Conservation (phyloP, 2,329 filamentous ascomycete species). For the Colletotrichum coccodes region DNA sequence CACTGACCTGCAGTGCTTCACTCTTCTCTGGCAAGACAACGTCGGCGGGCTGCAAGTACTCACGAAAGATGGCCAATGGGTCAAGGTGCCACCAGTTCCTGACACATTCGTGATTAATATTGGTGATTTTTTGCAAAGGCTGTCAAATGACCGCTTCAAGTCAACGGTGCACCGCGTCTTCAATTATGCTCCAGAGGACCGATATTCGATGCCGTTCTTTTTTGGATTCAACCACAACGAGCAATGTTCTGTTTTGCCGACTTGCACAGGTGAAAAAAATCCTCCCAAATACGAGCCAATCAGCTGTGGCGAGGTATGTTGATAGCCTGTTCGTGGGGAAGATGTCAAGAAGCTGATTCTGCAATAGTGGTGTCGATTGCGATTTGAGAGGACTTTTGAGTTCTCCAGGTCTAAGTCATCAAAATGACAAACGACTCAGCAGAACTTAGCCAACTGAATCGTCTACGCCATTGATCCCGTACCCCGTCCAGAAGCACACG, state of each 20-base stretch:
- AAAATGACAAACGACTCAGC: not conserved
- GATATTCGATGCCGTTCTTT: slow-evolving; percentile 67
- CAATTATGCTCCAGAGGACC: slow-evolving; percentile 50
- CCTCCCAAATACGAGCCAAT: slow-evolving; percentile 62
- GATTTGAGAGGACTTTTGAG: slow-evolving; percentile 26
- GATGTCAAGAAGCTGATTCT: not conserved
- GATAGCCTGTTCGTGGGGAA: not conserved
- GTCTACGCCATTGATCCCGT: no score
- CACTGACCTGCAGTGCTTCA: slow-evolving; percentile 58
- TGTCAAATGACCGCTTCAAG: slow-evolving; percentile 38
- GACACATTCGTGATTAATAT: slow-evolving; percentile 41
- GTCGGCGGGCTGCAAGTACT: slow-evolving; percentile 54
- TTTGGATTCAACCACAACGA: slow-evolving; percentile 65
- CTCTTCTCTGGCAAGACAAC: slow-evolving; percentile 58
- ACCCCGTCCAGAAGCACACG: no score
- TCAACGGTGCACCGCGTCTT: slow-evolving; percentile 61
- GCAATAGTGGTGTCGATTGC: slow-evolving; percentile 17
- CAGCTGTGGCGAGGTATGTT: slow-evolving; percentile 54
- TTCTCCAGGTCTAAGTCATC: not conserved
- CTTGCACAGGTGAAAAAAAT: slow-evolving; percentile 55
- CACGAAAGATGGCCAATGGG: slow-evolving; percentile 51
- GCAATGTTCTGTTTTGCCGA: slow-evolving; percentile 57
- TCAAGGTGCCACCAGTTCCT: slow-evolving; percentile 37
- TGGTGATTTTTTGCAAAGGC: slow-evolving; percentile 38
- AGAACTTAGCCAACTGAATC: no score